These are phyloP conservation scores for Fusarium sp. DNA, from an alignment of 2,329 filamentous ascomycete species.

Conservation along the genomic window DNA sequence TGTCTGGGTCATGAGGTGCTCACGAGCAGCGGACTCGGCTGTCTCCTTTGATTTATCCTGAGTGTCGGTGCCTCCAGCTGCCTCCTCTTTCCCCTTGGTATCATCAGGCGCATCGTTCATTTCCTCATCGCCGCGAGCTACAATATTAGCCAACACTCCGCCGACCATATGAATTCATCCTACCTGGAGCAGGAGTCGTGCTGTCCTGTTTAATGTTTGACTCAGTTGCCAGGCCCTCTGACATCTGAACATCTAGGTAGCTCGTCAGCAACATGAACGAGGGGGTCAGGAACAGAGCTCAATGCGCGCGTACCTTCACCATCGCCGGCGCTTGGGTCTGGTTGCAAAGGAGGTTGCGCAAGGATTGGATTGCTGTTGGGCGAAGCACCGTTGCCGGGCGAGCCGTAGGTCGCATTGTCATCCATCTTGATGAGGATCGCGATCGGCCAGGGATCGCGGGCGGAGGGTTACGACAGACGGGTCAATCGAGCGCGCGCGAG, in stretches of 20 bases:
- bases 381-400: constrained; percentile 65
- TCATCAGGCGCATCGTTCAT: constrained; percentile 75
- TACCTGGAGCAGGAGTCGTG: constrained; percentile 66
- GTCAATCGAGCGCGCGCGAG: constrained; percentile 30
- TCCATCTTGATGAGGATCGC: constrained; percentile 61
- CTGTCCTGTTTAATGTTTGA: constrained; percentile 69
- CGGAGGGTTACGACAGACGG: constrained; percentile 13
- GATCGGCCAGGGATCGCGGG: constrained; percentile 18
- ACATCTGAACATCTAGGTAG: constrained; percentile 72
- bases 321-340: constrained; percentile 53
- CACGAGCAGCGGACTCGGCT: constrained; percentile 86
- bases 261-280: constrained; percentile 26
- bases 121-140: constrained; percentile 77
- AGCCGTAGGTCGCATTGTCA: constrained; percentile 67
- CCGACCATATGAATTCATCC: constrained; percentile 58
- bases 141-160: constrained; percentile 66
- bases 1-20: constrained; percentile 92
- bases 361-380: constrained; percentile 67
- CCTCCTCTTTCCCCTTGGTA: constrained; percentile 61
- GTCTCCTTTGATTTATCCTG: constrained; percentile 81
- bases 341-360: constrained; percentile 64
- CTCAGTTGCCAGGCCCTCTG: constrained; percentile 59
- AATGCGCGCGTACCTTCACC: constrained; percentile 57
- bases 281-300: neutral
- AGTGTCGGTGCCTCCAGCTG: constrained; percentile 58